Evolutionary conservation across 2,329 filamentous ascomycete species (phyloP).

Genomic region (Trichoderma harzianum): DNA sequence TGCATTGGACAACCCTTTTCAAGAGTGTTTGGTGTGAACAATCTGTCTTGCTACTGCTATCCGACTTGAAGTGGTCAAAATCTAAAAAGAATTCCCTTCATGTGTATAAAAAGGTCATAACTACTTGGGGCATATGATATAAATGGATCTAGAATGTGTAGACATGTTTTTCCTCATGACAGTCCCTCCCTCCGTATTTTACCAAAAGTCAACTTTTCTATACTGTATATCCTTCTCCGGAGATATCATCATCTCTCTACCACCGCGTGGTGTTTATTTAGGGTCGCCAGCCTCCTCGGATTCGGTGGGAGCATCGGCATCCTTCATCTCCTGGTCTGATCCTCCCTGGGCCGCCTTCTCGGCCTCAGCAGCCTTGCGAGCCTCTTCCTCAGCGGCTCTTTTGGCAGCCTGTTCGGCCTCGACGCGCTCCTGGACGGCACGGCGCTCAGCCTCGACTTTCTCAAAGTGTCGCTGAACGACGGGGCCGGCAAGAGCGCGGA

Average conservation of each 20-base stretch:
- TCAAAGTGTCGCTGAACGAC: slow-evolving; percentile 94
- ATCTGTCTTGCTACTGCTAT: background rate
- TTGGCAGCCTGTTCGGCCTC: slow-evolving; percentile 78
- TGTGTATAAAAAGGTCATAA: background rate
- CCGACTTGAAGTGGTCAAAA: background rate
- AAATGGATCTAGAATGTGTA: slow-evolving; percentile 8
- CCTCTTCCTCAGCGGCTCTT: slow-evolving; percentile 58
- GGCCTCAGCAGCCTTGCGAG: slow-evolving; percentile 50
- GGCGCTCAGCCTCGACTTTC: slow-evolving; percentile 83
- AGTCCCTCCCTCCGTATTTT: slow-evolving; percentile 2
- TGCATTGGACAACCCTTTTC: background rate
- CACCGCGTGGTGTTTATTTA: slow-evolving; percentile 28
- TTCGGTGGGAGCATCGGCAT: slow-evolving; percentile 53
- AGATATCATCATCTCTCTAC: background rate
- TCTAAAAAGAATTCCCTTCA: background rate
- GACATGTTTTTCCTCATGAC: slow-evolving; percentile 6
- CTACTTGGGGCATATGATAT: slow-evolving; percentile 10
- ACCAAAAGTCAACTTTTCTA: slow-evolving; percentile 3
- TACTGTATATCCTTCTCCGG: background rate
- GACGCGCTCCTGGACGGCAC: slow-evolving; percentile 69
- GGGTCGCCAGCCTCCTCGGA: slow-evolving; percentile 42
- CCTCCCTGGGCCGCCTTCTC: slow-evolving; percentile 47
- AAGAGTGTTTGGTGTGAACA: background rate
- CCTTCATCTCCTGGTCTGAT: slow-evolving; percentile 62
- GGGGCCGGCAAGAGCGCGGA: slow-evolving; percentile 83